phyloP scores from a whole-genome alignment of 2,329 filamentous ascomycete species.

The Talaromyces islandicus region DNA sequence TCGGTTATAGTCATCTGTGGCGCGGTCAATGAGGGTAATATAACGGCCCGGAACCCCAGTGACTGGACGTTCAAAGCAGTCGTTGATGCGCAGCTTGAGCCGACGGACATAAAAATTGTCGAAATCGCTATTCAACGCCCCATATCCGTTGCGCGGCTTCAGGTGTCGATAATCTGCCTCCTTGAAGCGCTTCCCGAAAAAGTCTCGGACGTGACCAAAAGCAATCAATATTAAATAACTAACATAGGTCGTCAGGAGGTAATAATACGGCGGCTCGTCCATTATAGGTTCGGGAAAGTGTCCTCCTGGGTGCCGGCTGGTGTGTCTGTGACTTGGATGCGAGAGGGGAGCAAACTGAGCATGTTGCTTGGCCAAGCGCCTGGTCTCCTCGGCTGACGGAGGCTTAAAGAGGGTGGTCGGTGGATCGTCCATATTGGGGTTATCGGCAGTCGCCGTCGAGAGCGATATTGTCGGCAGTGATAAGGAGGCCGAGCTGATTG shows the following conservation, averaged over 20 bases:
- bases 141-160: constrained; percentile 79
- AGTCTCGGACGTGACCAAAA: constrained; percentile 91
- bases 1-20: constrained; percentile 84
- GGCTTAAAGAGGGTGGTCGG: constrained; percentile 82
- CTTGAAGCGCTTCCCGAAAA: constrained; percentile 94
- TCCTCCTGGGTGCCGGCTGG: constrained; percentile 77
- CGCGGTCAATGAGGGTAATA: constrained; percentile 88
- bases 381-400: constrained; percentile 74
- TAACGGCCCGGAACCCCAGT: constrained; percentile 91
- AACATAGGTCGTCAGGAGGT: constrained; percentile 94
- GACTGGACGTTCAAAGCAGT: constrained; percentile 89
- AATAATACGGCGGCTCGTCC: constrained; percentile 95
- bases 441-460: constrained; percentile 76
- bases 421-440: constrained; percentile 64
- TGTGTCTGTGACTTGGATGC: constrained; percentile 76
- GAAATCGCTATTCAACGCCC: constrained; percentile 93
- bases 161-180: constrained; percentile 81
- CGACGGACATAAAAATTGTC: constrained; percentile 96
- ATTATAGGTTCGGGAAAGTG: constrained; percentile 77
- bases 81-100: constrained; percentile 89
- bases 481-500: constrained; percentile 65
- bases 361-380: constrained; percentile 68
- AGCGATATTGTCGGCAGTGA: constrained; percentile 87
- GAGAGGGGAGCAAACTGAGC: constrained; percentile 86
- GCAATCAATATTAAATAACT: constrained; percentile 95